These are phyloP conservation scores for Litchi chinensis DNA, from an alignment of 345 rosid species.

Conservation along the genomic window DNA sequence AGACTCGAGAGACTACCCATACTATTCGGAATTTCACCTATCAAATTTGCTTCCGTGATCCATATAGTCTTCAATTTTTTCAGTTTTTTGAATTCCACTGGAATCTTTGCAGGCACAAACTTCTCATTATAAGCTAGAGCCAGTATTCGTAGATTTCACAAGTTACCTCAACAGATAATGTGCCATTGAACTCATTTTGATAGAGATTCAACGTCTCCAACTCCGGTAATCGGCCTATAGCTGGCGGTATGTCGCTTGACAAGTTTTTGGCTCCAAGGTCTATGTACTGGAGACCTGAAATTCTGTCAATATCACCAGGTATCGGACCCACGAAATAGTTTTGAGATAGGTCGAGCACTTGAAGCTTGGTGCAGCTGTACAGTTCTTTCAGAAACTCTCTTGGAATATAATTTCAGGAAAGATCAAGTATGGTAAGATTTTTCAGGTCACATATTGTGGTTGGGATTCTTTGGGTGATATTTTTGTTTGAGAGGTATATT, in stretches of 20 bases:
- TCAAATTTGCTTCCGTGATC: constrained; percentile 52
- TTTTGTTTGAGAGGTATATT: constrained; percentile 32
- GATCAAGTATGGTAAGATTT: constrained; percentile 36
- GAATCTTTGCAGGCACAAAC: constrained; percentile 59
- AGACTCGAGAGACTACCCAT: constrained; percentile 38
- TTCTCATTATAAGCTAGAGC: background rate
- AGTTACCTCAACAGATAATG: no score
- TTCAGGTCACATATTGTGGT: constrained; percentile 61
- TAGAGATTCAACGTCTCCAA: no score
- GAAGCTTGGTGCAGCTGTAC: constrained; percentile 64
- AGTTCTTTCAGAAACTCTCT: constrained; percentile 61
- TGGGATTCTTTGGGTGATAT: constrained; percentile 51
- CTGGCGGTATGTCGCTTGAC: no score
- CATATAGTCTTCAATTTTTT: constrained; percentile 51
- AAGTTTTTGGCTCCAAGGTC: no score
- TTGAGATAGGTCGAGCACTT: constrained; percentile 53
- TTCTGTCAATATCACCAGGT: constrained; percentile 55
- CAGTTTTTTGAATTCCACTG: constrained; percentile 55
- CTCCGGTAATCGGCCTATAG: no score
- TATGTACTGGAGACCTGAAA: constrained; percentile 38
- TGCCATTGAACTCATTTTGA: no score
- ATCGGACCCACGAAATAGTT: constrained; percentile 66
- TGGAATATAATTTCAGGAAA: constrained; percentile 51
- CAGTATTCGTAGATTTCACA: no score
- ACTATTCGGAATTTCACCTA: constrained; percentile 60